These are phyloP conservation scores for Diaporthe nobilis DNA, from an alignment of 2,329 filamentous ascomycete species.

Conservation along the genomic window DNA sequence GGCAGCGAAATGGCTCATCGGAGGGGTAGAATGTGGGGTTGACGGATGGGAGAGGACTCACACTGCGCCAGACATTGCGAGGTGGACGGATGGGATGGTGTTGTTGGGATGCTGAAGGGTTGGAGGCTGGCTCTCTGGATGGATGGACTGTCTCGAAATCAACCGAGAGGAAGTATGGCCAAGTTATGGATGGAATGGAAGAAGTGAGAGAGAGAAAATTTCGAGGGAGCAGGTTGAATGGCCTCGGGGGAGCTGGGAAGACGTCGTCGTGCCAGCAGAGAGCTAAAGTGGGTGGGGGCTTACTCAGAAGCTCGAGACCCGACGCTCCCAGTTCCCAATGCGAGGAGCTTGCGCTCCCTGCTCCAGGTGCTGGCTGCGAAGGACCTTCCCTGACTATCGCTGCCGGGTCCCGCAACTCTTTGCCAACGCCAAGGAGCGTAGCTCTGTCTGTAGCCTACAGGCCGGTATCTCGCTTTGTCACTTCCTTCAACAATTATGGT, in stretches of 20 bases:
- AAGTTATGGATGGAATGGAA: constrained; percentile 36
- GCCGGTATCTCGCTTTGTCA: constrained; percentile 10
- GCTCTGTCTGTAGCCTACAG: constrained; percentile 20
- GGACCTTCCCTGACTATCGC: neutral
- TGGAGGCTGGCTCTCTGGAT: constrained; percentile 34
- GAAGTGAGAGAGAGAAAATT: constrained; percentile 40
- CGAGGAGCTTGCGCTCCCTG: constrained; percentile 4
- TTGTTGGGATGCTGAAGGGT: constrained; percentile 45
- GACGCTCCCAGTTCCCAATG: constrained; percentile 19
- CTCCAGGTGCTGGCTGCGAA: neutral
- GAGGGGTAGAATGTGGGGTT: constrained; percentile 51
- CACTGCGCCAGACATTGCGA: constrained; percentile 74
- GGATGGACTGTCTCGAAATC: constrained; percentile 35
- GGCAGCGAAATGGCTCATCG: constrained; percentile 46
- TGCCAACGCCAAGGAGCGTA: constrained; percentile 23
- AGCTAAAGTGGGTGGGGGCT: constrained; percentile 39
- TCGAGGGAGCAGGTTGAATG: constrained; percentile 33
- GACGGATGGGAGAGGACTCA: constrained; percentile 62
- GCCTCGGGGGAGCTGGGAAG: constrained; percentile 38
- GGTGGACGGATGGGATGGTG: constrained; percentile 28
- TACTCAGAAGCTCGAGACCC: constrained; percentile 38
- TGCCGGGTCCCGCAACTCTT: constrained; percentile 21
- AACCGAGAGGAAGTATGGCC: constrained; percentile 35
- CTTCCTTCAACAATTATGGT: constrained; percentile 21
- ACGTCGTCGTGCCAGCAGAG: constrained; percentile 38